Evolutionary conservation across 768 basidiomycete species (phyloP), one percentile per base, ranked within the genome.

Genomic region (Lentinula sp.): DNA sequence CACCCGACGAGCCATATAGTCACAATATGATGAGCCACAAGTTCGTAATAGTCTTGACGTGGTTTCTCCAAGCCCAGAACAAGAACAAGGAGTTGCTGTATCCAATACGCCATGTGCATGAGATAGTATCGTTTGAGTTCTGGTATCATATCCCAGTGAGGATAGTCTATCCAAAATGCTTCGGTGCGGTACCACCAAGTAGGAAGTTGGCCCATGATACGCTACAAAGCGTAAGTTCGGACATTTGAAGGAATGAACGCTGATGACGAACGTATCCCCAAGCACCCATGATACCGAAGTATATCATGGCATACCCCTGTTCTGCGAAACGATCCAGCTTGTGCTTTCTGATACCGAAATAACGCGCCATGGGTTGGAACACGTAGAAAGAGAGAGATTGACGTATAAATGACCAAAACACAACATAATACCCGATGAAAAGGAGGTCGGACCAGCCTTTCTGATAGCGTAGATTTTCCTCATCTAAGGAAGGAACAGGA

Each of bases 41-140:
- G 85, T 72, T 98, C 96, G 18, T 71, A 66, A 70, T 88, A 94
- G 71, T 99, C 97, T 71, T 91, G 93, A 57, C 97, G 84, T 0
- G 97, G 96, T 71, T 97, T 98, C 74, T 99, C 97, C 15, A 99
- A 81, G 50, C 86, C 78, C 9, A 95, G 81, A 3, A 90, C 75
- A 6, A 98, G 81, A 15, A 99, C 87, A n/a, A 98, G 74, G 62
- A 95, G 80, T 71, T 99, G 95, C 69, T 98, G 95, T 48, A 86
- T 82, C 97, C 97, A 98, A 73, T 98, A 98, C 2, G 95, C 81
- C 62, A 85, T 82, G 70, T 99, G 96, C 76, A 95, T 84, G 59
- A 99, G 85, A 71, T 98, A 98, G 76, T 97, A 98, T 48, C 82
- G 73, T 75, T 99, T 99, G 66, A 98, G 76, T 64, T 86, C 81